Base-by-base conservation (phyloP, 257 asterid genomes). In the Gentiana straminea region DNA sequence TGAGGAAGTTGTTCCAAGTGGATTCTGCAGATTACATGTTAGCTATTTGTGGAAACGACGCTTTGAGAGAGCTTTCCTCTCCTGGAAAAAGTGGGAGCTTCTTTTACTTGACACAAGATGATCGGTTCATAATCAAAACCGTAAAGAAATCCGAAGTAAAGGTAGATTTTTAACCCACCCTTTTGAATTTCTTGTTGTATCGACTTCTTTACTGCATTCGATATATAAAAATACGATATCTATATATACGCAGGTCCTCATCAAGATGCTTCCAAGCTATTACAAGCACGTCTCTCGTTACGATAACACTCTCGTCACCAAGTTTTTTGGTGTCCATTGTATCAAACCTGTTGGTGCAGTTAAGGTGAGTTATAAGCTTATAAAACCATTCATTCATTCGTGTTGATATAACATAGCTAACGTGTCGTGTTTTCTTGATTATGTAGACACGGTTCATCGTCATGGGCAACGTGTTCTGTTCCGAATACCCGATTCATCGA, bases 81-180 rank as follows among this genome's bases (percentile, higher is more conserved):
- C 99, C 97, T 0, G 99, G 99, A 65, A 92, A 92, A 73, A 92
- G 99, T 72, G 99, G 99, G 64, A 92, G 99, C 63, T 82, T 77
- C 72, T 92, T 92, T 77, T 92, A 92, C 68, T 61, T 92, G 75
- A 92, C 97, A 4, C 97, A 92, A 55, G 99, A 92, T 52, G 97
- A 92, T 75, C 73, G 99, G 54, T 92, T 92, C 63, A 92, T 92
- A 94, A 92, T 92, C 75, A 92, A 92, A 70, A 92, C 99, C 6
- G 99, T 92, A 68, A 92, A 79, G 75, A 92, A 92, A 80, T 84
- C 95, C 13, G 99, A 92, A 84, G 97, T 76, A 81, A 92, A 92
- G 97, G 99, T 92, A 67, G 62, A 85, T 77, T 73, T 65, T 66
- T 73, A 68, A 59, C 63, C 33, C 11, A 8, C 10, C 51, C 33